These are phyloP conservation scores for Dendryphion nanum DNA, from an alignment of 2,329 filamentous ascomycete species.

Conservation along the genomic window DNA sequence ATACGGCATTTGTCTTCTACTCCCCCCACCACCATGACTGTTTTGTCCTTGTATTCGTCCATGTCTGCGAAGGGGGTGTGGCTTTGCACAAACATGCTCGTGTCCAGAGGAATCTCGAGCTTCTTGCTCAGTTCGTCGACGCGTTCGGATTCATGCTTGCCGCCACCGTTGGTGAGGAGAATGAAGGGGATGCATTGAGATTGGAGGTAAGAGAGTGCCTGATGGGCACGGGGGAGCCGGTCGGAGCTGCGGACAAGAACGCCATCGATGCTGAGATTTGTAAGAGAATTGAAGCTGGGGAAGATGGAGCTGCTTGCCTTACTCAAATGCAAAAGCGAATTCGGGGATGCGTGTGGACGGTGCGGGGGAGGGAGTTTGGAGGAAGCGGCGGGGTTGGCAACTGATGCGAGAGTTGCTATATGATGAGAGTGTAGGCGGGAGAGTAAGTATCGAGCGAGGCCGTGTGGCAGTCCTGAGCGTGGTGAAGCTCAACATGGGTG, in stretches of 20 bases:
- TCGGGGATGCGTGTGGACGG: conserved; percentile 30
- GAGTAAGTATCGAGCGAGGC: too few species aligned
- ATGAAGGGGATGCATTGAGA: conserved; percentile 82
- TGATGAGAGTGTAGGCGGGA: too few species aligned
- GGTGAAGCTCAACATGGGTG: too few species aligned
- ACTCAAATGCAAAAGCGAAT: conserved; percentile 60
- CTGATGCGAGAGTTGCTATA: neutral
- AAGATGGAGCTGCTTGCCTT: conserved; percentile 26
- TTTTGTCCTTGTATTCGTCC: conserved; percentile 57
- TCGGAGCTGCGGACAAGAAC: conserved; percentile 84
- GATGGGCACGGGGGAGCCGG: conserved; percentile 73
- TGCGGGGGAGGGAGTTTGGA: conserved; percentile 24
- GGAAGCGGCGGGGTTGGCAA: conserved; percentile 15
- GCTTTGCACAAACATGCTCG: conserved; percentile 77
- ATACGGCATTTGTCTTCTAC: conserved; percentile 58
- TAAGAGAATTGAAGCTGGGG: conserved; percentile 16
- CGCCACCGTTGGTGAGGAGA: conserved; percentile 92
- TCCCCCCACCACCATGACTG: conserved; percentile 50
- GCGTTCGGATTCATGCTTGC: conserved; percentile 73
- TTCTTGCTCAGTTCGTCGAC: conserved; percentile 67
- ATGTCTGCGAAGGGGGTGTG: conserved; percentile 82
- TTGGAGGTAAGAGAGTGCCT: conserved; percentile 72
- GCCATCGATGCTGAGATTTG: conserved; percentile 73
- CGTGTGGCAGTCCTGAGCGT: too few species aligned
- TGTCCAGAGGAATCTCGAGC: conserved; percentile 63